Conservation (phyloP, 192 early-diverging fungal genomes). For the Gonapodya prolifera region DNA sequence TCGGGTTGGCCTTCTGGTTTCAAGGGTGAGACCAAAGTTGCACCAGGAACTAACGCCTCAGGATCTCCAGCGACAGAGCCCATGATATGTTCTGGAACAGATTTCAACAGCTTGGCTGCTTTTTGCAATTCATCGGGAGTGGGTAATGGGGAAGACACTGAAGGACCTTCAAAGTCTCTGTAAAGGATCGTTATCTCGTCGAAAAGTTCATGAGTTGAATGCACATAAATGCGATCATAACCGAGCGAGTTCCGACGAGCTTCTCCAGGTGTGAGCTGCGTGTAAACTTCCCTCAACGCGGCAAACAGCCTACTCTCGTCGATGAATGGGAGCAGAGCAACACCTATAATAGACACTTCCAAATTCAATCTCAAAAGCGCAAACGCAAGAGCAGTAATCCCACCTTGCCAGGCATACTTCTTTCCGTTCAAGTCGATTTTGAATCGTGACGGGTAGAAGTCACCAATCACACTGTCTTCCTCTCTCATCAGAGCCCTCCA, state of each 20-base stretch:
- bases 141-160: not conserved
- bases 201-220: not conserved
- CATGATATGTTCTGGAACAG: slow-evolving; percentile 16
- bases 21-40: slow-evolving; percentile 42
- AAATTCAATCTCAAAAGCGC: not conserved
- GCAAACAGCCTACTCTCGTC: slow-evolving; percentile 58
- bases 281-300: slow-evolving; percentile 11
- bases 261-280: slow-evolving; percentile 5
- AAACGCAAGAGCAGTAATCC: not conserved
- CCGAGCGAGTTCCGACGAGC: not conserved
- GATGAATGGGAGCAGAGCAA: slow-evolving; percentile 90
- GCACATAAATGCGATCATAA: not conserved
- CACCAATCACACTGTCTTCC: slow-evolving; percentile 70
- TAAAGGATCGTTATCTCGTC: not conserved
- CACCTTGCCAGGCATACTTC: slow-evolving; percentile 81
- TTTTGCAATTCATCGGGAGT: not conserved
- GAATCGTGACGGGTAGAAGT: slow-evolving; percentile 90
- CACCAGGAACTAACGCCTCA: slow-evolving; percentile 37
- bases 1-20: slow-evolving; percentile 36
- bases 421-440: slow-evolving; percentile 90
- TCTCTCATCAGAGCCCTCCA: slow-evolving; percentile 73
- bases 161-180: not conserved
- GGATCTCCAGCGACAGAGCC: slow-evolving; percentile 44
- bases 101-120: not conserved
- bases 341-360: slow-evolving; percentile 30